Conservation (phyloP, 331 rosid genomes). For the Malus hybrid region DNA sequence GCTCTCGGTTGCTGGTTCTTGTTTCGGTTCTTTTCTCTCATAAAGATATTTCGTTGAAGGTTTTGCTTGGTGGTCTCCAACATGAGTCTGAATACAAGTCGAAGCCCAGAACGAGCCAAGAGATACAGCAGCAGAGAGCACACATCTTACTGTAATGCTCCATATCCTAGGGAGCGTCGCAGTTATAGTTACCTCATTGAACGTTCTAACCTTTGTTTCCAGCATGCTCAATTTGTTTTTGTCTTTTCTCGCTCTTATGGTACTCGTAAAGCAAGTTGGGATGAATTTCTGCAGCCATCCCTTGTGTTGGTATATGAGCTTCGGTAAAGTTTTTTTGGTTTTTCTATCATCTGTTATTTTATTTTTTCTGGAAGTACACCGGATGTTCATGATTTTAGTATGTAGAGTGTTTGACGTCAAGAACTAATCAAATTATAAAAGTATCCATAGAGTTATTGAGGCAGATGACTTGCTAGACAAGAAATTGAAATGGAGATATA, state of each 20-base stretch:
- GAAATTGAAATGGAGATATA: not conserved
- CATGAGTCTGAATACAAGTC: not conserved
- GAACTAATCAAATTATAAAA: not conserved
- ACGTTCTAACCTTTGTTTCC: not conserved
- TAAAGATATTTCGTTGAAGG: not conserved
- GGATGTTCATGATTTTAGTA: not conserved
- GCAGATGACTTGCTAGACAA: not conserved
- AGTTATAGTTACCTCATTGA: not conserved
- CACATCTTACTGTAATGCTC: conserved; percentile 15
- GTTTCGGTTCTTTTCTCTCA: not conserved
- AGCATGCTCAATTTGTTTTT: not conserved
- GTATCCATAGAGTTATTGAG: not conserved
- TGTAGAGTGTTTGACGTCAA: not conserved
- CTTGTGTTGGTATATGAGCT: not conserved
- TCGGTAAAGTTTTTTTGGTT: not conserved
- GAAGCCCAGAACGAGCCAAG: conserved; percentile 8
- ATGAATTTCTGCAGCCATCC: no score
- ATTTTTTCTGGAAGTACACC: not conserved
- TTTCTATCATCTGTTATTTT: not conserved
- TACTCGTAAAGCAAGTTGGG: not conserved
- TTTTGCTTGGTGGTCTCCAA: not conserved
- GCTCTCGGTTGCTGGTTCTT: not conserved
- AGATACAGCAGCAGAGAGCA: conserved; percentile 9
- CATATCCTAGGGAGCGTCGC: conserved; percentile 1
- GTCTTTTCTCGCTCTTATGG: not conserved